Evolutionary conservation across 1,284 basidiomycete genomes (phyloP), one percentile per base, ranked within the genome.

Genomic region (Earliella scabrosa): DNA sequence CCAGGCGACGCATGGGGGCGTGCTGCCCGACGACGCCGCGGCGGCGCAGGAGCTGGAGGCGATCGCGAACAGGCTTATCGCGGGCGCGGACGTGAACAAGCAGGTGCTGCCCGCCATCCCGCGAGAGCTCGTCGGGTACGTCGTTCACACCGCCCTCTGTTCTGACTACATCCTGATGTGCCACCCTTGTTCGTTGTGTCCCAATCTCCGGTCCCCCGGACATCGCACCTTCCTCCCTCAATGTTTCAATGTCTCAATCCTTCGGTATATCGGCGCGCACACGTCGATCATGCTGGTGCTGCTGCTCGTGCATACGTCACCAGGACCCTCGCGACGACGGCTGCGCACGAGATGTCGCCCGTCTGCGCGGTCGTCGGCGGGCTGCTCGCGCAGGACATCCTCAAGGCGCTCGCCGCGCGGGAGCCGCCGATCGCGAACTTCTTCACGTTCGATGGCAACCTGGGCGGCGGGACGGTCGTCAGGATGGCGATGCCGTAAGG

Each of bases 341-440:
- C 93, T 14, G 74, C 77, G n/a, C 85, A 90, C 70, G 91, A 97
- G 69, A 92, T 97, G 77, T 87, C 92, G 3, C 92, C 95, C 2
- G 86, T 95, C 4, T 90, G 95, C 69, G 95, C 95, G 0, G 90
- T 99, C 27, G 79, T 99, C 41, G 97, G 97, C 27, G 97, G 97
- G 14, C 83, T 98, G 72, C 76, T 98, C 14, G 95, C 90, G 2
- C 97, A 99, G 73, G 97, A 98, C 71, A 89, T 98, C 49, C 79
- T 99, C 41, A 97, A 98, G 72, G 87, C 92, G 0, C 78, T 99
- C 34, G 92, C 91, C 39, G 92, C 89, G 51, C 88, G 94, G 52
- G 96, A 98, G 67, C 85, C 89, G 43, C 97, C 97, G 1, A 88
- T 98, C 58, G 88, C 91, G 49, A 98, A 99, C 71, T 90, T 98